Evolutionary conservation across 192 early-diverging fungal genomes (phyloP).

Genomic region (Mortierella antarctica): DNA sequence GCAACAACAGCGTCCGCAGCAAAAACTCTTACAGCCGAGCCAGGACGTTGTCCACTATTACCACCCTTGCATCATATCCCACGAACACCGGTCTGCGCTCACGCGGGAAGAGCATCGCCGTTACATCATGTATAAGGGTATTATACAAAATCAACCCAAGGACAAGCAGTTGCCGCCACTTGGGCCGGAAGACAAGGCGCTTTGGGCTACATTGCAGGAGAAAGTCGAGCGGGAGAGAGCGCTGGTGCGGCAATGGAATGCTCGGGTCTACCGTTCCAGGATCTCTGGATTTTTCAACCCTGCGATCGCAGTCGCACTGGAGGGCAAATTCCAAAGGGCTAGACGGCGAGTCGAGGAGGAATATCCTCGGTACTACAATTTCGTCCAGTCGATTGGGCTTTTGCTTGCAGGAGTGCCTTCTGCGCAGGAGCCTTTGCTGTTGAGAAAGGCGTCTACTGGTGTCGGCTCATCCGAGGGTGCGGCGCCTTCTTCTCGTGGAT

Average conservation of each 20-base stretch:
- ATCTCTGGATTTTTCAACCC: slow-evolving; percentile 23
- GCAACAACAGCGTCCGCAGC: slow-evolving; percentile 7
- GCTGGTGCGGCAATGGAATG: slow-evolving; percentile 37
- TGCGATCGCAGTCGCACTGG: slow-evolving; percentile 19
- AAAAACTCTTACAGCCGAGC: slow-evolving; percentile 7
- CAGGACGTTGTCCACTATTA: not conserved
- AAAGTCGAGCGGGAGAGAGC: slow-evolving; percentile 30
- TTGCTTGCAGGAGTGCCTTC: slow-evolving; percentile 20
- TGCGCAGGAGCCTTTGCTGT: slow-evolving; percentile 31
- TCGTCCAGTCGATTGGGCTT: slow-evolving; percentile 33
- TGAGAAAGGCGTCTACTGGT: not conserved
- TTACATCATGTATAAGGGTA: slow-evolving; percentile 28
- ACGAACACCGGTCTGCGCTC: slow-evolving; percentile 32
- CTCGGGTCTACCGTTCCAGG: slow-evolving; percentile 12
- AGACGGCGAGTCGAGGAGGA: slow-evolving; percentile 25
- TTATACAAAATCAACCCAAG: slow-evolving; percentile 9
- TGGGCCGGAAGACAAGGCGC: slow-evolving; percentile 17
- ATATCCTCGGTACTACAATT: slow-evolving; percentile 40
- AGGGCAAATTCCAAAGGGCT: slow-evolving; percentile 26
- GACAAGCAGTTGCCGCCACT: not conserved
- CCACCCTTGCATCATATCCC: slow-evolving; percentile 37
- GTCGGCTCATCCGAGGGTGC: not conserved
- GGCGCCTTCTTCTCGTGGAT: slow-evolving; percentile 10
- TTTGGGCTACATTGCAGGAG: slow-evolving; percentile 25
- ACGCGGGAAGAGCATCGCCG: slow-evolving; percentile 40